Conservation (phyloP, 768 basidiomycete genomes). For the Boletales sp. region DNA sequence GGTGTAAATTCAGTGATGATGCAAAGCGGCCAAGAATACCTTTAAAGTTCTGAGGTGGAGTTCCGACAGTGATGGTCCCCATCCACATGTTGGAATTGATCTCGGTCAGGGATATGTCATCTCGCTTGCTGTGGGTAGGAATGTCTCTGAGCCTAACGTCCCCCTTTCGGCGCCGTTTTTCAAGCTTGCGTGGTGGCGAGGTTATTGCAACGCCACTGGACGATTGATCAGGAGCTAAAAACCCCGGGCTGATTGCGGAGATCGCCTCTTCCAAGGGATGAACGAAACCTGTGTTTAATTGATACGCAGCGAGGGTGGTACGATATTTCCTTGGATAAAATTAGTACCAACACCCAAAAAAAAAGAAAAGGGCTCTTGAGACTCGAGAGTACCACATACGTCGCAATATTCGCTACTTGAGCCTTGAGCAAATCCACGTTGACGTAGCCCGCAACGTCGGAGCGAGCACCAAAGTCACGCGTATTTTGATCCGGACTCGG, state of each 20-base stretch:
- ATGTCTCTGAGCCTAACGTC: neutral
- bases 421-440: constrained; percentile 9
- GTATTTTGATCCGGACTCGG: neutral
- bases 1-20: too few relatives aligned
- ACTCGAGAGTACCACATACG: constrained; percentile 17
- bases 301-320: constrained; percentile 40
- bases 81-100: constrained; percentile 42
- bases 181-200: neutral
- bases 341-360: too few relatives aligned
- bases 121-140: constrained; percentile 21
- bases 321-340: constrained; percentile 37
- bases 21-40: constrained; percentile 24
- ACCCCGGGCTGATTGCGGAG: constrained; percentile 1
- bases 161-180: constrained; percentile 8
- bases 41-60: constrained; percentile 40
- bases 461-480: neutral
- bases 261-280: constrained; percentile 31
- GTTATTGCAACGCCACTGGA: neutral
- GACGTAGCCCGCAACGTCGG: constrained; percentile 1
- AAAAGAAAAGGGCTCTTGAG: too few relatives aligned
- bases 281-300: constrained; percentile 40
- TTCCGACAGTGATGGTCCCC: constrained; percentile 45
- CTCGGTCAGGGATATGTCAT: constrained; percentile 33
- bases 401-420: constrained; percentile 13
- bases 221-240: neutral